Conservation (phyloP, 2,329 filamentous ascomycete genomes). For the Colletotrichum eremochloae region DNA sequence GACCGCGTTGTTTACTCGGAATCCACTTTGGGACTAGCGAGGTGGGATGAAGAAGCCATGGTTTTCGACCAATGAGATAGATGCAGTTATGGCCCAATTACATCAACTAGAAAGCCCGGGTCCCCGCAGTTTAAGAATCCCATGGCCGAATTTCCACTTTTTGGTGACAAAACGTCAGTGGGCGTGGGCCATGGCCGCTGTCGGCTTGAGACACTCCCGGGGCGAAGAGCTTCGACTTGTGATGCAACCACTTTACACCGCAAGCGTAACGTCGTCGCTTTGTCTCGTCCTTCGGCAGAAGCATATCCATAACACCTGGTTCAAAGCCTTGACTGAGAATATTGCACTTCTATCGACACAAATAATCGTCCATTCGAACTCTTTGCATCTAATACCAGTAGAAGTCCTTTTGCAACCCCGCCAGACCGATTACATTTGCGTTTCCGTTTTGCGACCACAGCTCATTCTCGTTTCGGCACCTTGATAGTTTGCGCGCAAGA, state of each 20-base stretch:
- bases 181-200: slow-evolving; percentile 16
- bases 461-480: not conserved
- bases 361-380: not conserved
- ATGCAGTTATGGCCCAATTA: not conserved
- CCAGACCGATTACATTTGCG: not conserved
- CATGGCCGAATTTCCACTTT: slow-evolving; percentile 15
- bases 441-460: slow-evolving; percentile 4
- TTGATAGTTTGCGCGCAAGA: not conserved
- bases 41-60: slow-evolving; percentile 7
- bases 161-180: slow-evolving; percentile 20
- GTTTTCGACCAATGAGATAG: slow-evolving; percentile 11
- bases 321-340: not conserved
- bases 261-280: slow-evolving; percentile 6
- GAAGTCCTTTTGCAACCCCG: slow-evolving; percentile 21
- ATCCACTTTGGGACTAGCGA: slow-evolving; percentile 53
- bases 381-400: slow-evolving; percentile 1
- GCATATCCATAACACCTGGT: not conserved
- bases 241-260: slow-evolving; percentile 33
- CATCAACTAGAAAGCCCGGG: no score
- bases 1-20: slow-evolving; percentile 57
- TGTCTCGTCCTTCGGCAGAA: not conserved
- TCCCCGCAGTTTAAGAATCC: slow-evolving; percentile 23
- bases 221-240: slow-evolving; percentile 37
- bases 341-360: not conserved
- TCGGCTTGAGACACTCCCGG: slow-evolving; percentile 37